Base-by-base conservation (phyloP, 257 asterid genomes). In the Petunia axillaris region DNA sequence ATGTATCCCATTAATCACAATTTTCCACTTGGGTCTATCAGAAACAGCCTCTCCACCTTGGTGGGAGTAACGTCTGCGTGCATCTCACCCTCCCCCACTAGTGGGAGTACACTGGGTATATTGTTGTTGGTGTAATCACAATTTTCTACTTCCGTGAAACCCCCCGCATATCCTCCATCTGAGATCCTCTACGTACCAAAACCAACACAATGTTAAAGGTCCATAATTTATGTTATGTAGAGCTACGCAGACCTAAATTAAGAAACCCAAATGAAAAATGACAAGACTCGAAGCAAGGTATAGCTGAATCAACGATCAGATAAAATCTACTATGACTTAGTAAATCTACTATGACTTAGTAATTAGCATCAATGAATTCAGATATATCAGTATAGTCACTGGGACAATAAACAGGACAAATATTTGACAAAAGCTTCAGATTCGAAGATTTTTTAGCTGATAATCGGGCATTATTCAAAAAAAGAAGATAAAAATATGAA, bases 271-370 rank as follows among this genome's bases (percentile, higher is more conserved):
- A 71, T 35, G 44, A 1, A 48, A 48, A 71, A 71, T 71, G 52
- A 71, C 16, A 70, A 46, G 16, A 71, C 60, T 43, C 77, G 50
- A 71, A 71, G 52, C 35, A 59, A 46, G 59, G 41, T 25, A 71
- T 46, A 35, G 1, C 44, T 11, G 8, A 16, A 44, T 68, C n/a
- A 68, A 13, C 25, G 2, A 64, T 38, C 48, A 64, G 1, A 38
- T 13, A 64, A 25, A 64, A 64, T 64, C 11, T 64, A 39, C 35
- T 10, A n/a, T 37, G 71, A 64, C 4, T 38, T 38, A 39, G 25
- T 64, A 38, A 64, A 64, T 64, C 11, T 64, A 39, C 35, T 10
- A n/a, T 37, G 71, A 64, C 4, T 38, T 38, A 39, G 25, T 64
- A 38, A 64, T 38, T 25, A 64, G 25, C 39, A 59, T 16, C 7